Conservation (phyloP, 2,329 filamentous ascomycete genomes). For the Cladosporium halotolerans region DNA sequence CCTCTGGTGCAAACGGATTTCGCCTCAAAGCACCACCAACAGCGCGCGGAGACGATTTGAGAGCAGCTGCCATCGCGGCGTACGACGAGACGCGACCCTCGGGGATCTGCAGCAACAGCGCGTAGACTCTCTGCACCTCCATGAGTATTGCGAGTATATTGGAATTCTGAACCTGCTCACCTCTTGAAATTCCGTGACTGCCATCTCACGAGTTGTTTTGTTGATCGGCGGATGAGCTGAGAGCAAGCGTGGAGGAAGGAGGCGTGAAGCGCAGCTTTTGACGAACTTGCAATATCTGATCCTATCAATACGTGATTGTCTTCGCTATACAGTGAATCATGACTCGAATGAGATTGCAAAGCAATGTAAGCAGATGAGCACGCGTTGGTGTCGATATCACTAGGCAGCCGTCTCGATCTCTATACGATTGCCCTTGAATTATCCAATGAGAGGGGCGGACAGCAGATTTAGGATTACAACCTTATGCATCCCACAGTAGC, state of each 20-base stretch:
- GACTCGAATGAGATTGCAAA: no score
- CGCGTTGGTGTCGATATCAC: no score
- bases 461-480: no score
- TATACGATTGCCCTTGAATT: background rate
- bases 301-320: no score
- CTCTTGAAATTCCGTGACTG: conserved; percentile 8
- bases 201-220: background rate
- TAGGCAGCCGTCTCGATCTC: no score
- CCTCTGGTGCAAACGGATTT: conserved; percentile 76
- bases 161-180: background rate
- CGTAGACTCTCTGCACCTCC: conserved; percentile 49
- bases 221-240: background rate
- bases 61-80: conserved; percentile 60
- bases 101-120: conserved; percentile 70
- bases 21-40: conserved; percentile 68
- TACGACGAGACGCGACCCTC: conserved; percentile 71
- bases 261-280: no score
- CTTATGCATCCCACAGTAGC: no score
- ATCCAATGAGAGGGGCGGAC: background rate
- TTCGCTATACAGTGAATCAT: no score
- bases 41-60: conserved; percentile 66
- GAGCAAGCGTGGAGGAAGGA: no score
- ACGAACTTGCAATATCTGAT: no score
- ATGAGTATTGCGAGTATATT: background rate
- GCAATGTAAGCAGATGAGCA: no score